These are phyloP conservation scores for Mycena sanguinolenta DNA, from an alignment of 768 basidiomycete genomes.

Conservation along the genomic window DNA sequence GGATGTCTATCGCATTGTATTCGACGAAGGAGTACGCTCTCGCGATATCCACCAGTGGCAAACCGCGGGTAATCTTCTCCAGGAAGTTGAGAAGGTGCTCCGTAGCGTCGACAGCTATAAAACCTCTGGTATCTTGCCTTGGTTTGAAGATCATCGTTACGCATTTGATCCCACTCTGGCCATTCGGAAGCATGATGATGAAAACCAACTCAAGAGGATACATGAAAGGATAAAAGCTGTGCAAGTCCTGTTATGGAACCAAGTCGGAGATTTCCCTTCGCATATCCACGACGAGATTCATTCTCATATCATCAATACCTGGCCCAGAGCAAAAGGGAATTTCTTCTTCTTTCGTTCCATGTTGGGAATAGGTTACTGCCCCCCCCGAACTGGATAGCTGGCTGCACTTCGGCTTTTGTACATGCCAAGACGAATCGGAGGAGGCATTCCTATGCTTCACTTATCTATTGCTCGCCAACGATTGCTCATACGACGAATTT, in stretches of 20 bases:
- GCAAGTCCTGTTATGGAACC: slow-evolving; percentile 5
- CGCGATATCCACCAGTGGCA: slow-evolving; percentile 42
- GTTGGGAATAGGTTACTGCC: slow-evolving; percentile 15
- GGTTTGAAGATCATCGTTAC: slow-evolving; percentile 15
- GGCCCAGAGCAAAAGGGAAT: slow-evolving; percentile 5
- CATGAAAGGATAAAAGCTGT: neutral
- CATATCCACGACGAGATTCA: slow-evolving; percentile 8
- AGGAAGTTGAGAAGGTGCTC: slow-evolving; percentile 41
- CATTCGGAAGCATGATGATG: neutral
- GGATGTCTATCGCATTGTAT: slow-evolving; percentile 30
- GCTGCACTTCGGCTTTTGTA: slow-evolving; percentile 40
- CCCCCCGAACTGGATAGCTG: slow-evolving; percentile 20
- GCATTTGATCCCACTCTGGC: slow-evolving; percentile 9
- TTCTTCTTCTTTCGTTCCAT: slow-evolving; percentile 22
- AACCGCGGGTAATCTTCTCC: slow-evolving; percentile 34
- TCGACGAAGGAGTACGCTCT: slow-evolving; percentile 32
- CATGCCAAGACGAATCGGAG: slow-evolving; percentile 30
- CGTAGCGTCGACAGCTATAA: slow-evolving; percentile 15
- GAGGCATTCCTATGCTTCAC: slow-evolving; percentile 24
- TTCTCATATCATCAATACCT: neutral
- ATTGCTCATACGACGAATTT: slow-evolving; percentile 55
- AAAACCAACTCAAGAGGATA: neutral
- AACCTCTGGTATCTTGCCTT: neutral
- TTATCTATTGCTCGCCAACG: slow-evolving; percentile 43
- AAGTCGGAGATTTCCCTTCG: slow-evolving; percentile 12